phyloP scores from a whole-genome alignment of 2,329 filamentous ascomycete species.

The Camptophora hylomeconis region DNA sequence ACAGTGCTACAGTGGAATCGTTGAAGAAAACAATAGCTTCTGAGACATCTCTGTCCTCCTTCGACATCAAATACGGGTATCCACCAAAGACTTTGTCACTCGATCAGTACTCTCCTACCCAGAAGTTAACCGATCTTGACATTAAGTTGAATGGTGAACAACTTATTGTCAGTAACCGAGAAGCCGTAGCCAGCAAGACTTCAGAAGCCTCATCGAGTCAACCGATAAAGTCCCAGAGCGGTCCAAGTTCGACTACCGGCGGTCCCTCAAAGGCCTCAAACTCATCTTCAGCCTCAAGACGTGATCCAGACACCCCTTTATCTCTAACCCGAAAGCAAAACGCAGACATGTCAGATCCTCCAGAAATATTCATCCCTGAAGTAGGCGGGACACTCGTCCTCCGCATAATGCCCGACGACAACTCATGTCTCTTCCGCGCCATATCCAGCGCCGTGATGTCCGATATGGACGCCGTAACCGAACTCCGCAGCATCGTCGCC shows the following conservation, averaged over 20 bases:
- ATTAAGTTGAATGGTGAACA: constrained; percentile 55
- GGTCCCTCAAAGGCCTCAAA: constrained; percentile 4
- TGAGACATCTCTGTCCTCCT: constrained; percentile 51
- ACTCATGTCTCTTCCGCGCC: constrained; percentile 85
- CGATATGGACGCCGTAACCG: constrained; percentile 52
- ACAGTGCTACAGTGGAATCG: constrained; percentile 43
- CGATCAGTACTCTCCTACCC: constrained; percentile 36
- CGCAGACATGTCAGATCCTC: constrained; percentile 41
- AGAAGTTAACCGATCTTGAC: constrained; percentile 41
- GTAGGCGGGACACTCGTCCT: constrained; percentile 52
- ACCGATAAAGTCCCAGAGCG: not conserved
- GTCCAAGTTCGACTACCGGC: not conserved
- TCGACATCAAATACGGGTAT: constrained; percentile 74
- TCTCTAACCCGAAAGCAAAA: constrained; percentile 31
- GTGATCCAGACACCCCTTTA: constrained; percentile 13
- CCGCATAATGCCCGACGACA: constrained; percentile 93
- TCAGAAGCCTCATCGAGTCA: not conserved
- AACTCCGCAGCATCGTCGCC: constrained; percentile 65
- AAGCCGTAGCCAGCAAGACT: constrained; percentile 20
- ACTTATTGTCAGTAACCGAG: constrained; percentile 46
- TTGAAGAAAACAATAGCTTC: constrained; percentile 33
- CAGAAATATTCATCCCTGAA: constrained; percentile 45
- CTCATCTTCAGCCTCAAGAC: constrained; percentile 15
- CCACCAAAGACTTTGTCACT: constrained; percentile 60
- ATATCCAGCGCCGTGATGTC: constrained; percentile 68